phyloP scores from a whole-genome alignment of 2,329 filamentous ascomycete species.

The Amylocarpus encephaloides region DNA sequence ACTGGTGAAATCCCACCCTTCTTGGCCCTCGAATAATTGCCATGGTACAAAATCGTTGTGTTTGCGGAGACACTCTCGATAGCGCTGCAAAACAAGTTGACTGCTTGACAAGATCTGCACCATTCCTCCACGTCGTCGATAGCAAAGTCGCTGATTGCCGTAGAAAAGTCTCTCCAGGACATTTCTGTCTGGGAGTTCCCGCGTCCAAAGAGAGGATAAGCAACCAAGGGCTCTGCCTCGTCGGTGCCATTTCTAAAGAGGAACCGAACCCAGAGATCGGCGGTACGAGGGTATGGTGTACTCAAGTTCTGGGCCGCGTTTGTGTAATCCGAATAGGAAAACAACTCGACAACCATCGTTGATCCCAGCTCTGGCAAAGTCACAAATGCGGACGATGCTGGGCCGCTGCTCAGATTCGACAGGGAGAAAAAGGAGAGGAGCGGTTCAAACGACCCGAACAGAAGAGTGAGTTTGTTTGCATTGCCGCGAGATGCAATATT shows the following conservation, averaged over 20 bases:
- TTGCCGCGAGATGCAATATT: constrained; percentile 37
- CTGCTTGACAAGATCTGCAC: constrained; percentile 23
- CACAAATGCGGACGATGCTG: constrained; percentile 41
- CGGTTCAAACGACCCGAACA: constrained; percentile 49
- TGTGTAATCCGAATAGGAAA: constrained; percentile 32
- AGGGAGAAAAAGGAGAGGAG: constrained; percentile 50
- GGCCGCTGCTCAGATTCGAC: constrained; percentile 36
- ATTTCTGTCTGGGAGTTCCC: constrained; percentile 26
- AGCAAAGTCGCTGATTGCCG: constrained; percentile 20
- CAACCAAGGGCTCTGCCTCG: constrained; percentile 29
- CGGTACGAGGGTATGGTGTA: constrained; percentile 12
- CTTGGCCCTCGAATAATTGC: not conserved
- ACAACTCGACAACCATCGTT: constrained; percentile 64
- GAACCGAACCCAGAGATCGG: constrained; percentile 48
- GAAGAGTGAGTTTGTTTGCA: constrained; percentile 43
- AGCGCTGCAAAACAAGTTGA: constrained; percentile 25
- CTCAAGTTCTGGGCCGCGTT: constrained; percentile 25
- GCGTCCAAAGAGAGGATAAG: constrained; percentile 30
- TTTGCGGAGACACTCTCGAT: constrained; percentile 8
- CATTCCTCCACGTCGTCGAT: constrained; percentile 22
- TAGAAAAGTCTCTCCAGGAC: constrained; percentile 26
- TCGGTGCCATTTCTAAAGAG: constrained; percentile 44
- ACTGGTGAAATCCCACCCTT: constrained; percentile 10
- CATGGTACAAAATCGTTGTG: not conserved
- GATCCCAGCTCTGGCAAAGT: constrained; percentile 62